These are phyloP conservation scores for Colletotrichum plurivorum DNA, from an alignment of 2,329 filamentous ascomycete species.

Conservation along the genomic window DNA sequence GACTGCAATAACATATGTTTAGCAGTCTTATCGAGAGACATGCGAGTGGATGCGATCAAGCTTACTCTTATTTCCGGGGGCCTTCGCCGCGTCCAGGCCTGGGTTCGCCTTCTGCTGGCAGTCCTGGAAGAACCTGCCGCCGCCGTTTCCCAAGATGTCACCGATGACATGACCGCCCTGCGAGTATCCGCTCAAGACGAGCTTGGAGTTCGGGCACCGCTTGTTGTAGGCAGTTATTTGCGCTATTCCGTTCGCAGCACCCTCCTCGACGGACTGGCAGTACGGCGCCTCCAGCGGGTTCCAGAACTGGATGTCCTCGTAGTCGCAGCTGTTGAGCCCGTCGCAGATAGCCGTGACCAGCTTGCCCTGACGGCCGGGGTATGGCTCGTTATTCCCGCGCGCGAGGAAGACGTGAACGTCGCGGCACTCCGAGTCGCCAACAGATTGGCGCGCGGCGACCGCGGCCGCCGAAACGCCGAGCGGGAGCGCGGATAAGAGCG, in stretches of 20 bases:
- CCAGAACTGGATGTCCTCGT: constrained; percentile 51
- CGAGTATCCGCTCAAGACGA: constrained; percentile 59
- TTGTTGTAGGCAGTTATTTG: constrained; percentile 57
- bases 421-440: constrained; percentile 42
- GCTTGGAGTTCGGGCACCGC: constrained; percentile 55
- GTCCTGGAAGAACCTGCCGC: constrained; percentile 51
- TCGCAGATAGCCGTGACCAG: constrained; percentile 47
- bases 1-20: constrained; percentile 42
- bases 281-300: constrained; percentile 49
- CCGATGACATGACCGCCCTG: constrained; percentile 57
- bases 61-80: constrained; percentile 52
- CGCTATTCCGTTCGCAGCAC: constrained; percentile 50
- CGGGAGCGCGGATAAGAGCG: constrained; percentile 6
- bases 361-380: constrained; percentile 48
- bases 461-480: constrained; percentile 22
- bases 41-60: constrained; percentile 1
- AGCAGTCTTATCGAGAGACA: not conserved
- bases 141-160: constrained; percentile 53
- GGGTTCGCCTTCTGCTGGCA: constrained; percentile 46
- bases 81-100: constrained; percentile 46
- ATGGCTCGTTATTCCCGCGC: constrained; percentile 49
- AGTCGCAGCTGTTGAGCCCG: constrained; percentile 48
- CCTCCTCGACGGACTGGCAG: constrained; percentile 54
- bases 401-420: constrained; percentile 49
- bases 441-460: constrained; percentile 24